phyloP scores from a whole-genome alignment of 2,329 filamentous ascomycete species.

The Alternaria solani region DNA sequence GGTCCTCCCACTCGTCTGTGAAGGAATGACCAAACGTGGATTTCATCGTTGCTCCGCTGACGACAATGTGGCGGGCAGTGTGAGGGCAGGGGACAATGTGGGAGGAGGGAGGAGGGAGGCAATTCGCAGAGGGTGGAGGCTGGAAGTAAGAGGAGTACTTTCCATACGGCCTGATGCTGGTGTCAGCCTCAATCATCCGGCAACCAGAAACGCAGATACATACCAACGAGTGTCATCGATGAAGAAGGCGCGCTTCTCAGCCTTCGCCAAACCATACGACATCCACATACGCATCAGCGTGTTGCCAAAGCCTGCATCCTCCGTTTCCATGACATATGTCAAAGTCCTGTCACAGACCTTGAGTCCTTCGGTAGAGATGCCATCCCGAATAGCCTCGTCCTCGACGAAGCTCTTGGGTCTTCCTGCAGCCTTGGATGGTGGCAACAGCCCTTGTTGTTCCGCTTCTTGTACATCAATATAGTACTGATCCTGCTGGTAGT shows the following conservation, averaged over 20 bases:
- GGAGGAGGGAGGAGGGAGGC: constrained; percentile 74
- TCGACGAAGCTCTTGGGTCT: constrained; percentile 51
- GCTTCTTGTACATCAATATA: constrained; percentile 81
- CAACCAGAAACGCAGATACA: constrained; percentile 12
- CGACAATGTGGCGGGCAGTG: constrained; percentile 75
- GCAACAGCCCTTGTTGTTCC: constrained; percentile 69
- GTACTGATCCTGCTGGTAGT: constrained; percentile 70
- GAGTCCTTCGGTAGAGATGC: constrained; percentile 43
- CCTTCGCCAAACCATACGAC: constrained; percentile 79
- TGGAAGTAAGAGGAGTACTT: constrained; percentile 76
- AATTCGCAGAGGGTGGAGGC: constrained; percentile 69
- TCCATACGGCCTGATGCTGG: constrained; percentile 70
- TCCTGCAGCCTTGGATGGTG: constrained; percentile 52
- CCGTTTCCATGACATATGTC: constrained; percentile 78
- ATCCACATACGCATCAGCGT: constrained; percentile 83
- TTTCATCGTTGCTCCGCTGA: constrained; percentile 72
- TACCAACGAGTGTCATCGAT: constrained; percentile 82
- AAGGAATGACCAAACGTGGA: constrained; percentile 71
- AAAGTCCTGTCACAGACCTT: constrained; percentile 73
- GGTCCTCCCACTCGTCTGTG: constrained; percentile 61
- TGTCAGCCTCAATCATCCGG: constrained; percentile 22
- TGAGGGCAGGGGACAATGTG: constrained; percentile 83
- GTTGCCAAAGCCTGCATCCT: constrained; percentile 78
- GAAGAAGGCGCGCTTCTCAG: constrained; percentile 80
- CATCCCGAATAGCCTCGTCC: constrained; percentile 42